Conservation (phyloP, 2,329 filamentous ascomycete genomes). For the Cladophialophora psammophila region DNA sequence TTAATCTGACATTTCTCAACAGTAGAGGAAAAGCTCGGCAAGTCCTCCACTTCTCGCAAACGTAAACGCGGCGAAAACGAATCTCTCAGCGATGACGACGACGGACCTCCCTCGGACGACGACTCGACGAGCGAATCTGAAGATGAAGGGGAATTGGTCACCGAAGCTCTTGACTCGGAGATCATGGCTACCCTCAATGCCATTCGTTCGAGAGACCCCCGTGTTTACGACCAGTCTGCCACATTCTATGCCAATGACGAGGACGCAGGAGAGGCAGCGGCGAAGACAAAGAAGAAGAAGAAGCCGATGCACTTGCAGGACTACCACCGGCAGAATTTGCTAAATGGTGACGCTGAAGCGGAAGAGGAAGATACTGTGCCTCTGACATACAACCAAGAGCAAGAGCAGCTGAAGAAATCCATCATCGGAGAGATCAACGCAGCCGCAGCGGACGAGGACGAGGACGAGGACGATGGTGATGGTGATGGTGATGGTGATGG, state of each 20-base stretch:
- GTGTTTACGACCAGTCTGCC: constrained; percentile 80
- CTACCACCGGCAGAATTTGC: constrained; percentile 89
- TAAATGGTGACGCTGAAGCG: constrained; percentile 72
- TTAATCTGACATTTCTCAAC: constrained; percentile 38
- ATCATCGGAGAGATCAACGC: constrained; percentile 83
- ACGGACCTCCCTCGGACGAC: constrained; percentile 67
- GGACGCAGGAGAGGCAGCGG: constrained; percentile 53
- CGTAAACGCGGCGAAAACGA: constrained; percentile 47
- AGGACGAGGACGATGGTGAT: constrained; percentile 59
- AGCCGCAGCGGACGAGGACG: constrained; percentile 55
- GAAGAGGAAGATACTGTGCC: constrained; percentile 58
- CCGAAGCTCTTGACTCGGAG: constrained; percentile 82
- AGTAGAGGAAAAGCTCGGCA: constrained; percentile 90
- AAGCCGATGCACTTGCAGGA: constrained; percentile 87
- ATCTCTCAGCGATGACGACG: constrained; percentile 55
- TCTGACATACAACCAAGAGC: constrained; percentile 85
- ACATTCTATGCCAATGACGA: constrained; percentile 78
- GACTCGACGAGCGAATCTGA: constrained; percentile 74
- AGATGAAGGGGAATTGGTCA: constrained; percentile 82
- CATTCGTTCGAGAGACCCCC: constrained; percentile 87
- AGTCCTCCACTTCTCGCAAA: constrained; percentile 48
- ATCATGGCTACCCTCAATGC: constrained; percentile 87
- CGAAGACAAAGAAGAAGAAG: constrained; percentile 70
- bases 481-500: constrained; percentile 71
- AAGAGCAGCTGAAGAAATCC: constrained; percentile 78